Percentiles rank a stretch among this genome's conserved stretches.
These are phyloP conservation scores for Arabidopsis arenosa DNA, from an alignment of 345 rosid genomes.

Conservation along the genomic window DNA sequence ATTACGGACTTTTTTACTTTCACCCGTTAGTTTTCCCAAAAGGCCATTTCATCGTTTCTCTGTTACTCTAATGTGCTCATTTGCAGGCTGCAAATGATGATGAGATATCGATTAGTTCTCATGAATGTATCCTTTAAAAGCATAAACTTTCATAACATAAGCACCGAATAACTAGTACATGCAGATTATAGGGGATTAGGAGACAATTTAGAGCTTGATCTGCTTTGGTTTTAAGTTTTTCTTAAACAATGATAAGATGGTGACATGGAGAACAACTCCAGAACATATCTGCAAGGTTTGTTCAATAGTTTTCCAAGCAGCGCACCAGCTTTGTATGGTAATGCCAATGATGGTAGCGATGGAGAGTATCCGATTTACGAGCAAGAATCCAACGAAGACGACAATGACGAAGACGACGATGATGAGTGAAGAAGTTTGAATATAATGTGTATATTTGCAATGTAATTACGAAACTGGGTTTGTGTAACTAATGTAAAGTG, in stretches of 20 bases:
- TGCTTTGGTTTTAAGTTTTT: slow-evolving; percentile 13
- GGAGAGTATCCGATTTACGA: slow-evolving; percentile 82
- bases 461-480: slow-evolving; percentile 19
- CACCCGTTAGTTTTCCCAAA: background rate
- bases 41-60: background rate
- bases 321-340: slow-evolving; percentile 42
- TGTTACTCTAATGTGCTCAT: background rate
- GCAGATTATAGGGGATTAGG: background rate
- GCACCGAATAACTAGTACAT: background rate
- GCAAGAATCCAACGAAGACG: slow-evolving; percentile 66
- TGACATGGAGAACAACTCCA: slow-evolving; percentile 71
- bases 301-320: slow-evolving; percentile 72
- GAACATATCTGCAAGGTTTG: slow-evolving; percentile 80
- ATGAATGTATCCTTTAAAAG: slow-evolving; percentile 68
- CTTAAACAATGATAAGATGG: slow-evolving; percentile 44
- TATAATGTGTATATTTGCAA: slow-evolving; percentile 17
- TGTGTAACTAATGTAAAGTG: slow-evolving; percentile 6
- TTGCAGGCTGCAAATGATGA: slow-evolving; percentile 66
- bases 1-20: background rate
- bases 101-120: slow-evolving; percentile 56
- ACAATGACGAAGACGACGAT: background rate
- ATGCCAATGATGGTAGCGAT: slow-evolving; percentile 50
- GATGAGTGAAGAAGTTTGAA: slow-evolving; percentile 30
- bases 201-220: background rate
- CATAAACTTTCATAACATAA: slow-evolving; percentile 24